A percentile compares a stretch with the other conserved stretches of the same genome.
These are phyloP conservation scores for Penicillium malachiteum DNA, from an alignment of 495 filamentous ascomycete species.

Conservation along the genomic window DNA sequence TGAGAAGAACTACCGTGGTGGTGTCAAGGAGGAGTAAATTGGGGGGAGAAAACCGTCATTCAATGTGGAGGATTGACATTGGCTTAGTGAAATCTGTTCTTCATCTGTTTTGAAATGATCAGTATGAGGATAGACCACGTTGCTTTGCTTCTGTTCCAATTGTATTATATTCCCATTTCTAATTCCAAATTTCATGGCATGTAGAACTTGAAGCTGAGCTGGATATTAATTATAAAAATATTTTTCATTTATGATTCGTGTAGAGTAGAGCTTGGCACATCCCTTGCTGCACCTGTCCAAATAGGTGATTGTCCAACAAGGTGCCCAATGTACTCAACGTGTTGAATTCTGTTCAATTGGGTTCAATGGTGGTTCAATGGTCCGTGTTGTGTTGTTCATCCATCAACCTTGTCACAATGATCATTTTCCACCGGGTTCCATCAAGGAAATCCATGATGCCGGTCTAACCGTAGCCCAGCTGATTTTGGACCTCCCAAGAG, in stretches of 20 bases:
- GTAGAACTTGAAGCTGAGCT: not conserved
- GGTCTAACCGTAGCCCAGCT: too few species aligned
- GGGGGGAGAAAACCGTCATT: not conserved
- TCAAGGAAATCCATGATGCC: too few species aligned
- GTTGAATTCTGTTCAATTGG: too few species aligned
- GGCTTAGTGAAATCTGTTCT: not conserved
- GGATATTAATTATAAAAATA: not conserved
- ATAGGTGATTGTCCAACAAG: too few species aligned
- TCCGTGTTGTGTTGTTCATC: too few species aligned
- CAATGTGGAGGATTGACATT: slow-evolving; percentile 1
- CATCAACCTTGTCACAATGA: too few species aligned
- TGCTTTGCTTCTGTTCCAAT: slow-evolving; percentile 1
- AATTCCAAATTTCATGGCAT: not conserved
- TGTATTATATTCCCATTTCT: slow-evolving; percentile 13
- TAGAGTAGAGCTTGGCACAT: too few species aligned
- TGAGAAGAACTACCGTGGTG: slow-evolving; percentile 81
- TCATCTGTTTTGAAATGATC: not conserved
- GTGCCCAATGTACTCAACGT: too few species aligned
- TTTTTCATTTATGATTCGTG: not conserved
- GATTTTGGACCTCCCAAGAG: too few species aligned
- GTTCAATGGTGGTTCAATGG: too few species aligned
- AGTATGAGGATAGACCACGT: not conserved
- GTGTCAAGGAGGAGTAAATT: slow-evolving; percentile 85
- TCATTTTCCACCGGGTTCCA: too few species aligned
- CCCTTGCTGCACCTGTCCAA: too few species aligned